phyloP scores from a whole-genome alignment of 2,329 filamentous ascomycete genomes.

The Epichloe sibirici region DNA sequence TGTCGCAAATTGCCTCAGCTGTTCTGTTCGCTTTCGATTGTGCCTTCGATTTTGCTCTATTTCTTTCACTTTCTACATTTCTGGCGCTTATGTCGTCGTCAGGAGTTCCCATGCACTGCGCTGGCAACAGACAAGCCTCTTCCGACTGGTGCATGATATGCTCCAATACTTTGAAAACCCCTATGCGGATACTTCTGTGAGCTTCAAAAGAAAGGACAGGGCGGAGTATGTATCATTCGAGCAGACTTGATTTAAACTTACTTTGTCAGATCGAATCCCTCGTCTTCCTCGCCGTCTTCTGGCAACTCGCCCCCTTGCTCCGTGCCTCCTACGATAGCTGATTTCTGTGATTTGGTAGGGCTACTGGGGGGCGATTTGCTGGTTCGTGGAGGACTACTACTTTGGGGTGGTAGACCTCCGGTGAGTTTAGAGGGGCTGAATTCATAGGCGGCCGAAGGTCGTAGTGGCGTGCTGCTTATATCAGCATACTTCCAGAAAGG shows the following conservation, averaged over 20 bases:
- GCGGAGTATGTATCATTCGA: background rate
- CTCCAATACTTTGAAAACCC: slow-evolving; percentile 53
- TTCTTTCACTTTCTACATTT: background rate
- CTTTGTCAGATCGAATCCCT: slow-evolving; percentile 48
- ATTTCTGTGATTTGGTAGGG: slow-evolving; percentile 31
- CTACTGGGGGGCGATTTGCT: slow-evolving; percentile 42
- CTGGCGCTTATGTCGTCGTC: slow-evolving; percentile 1
- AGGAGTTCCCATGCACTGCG: slow-evolving; percentile 25
- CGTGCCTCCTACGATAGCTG: slow-evolving; percentile 10
- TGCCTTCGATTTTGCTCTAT: background rate
- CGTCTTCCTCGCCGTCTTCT: slow-evolving; percentile 31
- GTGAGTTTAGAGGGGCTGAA: slow-evolving; percentile 44
- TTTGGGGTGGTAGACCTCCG: slow-evolving; percentile 31
- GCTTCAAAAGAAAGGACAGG: background rate
- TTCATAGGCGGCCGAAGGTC: slow-evolving; percentile 37
- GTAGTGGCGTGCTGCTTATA: slow-evolving; percentile 59
- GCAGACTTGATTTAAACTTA: slow-evolving; percentile 18
- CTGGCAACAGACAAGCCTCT: slow-evolving; percentile 31
- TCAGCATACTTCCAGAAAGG: slow-evolving; percentile 85
- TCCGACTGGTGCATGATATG: slow-evolving; percentile 46
- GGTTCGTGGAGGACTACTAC: slow-evolving; percentile 43
- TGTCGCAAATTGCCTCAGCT: background rate
- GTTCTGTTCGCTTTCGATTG: background rate
- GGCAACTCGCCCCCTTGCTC: slow-evolving; percentile 16
- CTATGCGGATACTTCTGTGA: slow-evolving; percentile 23